Conservation (phyloP, 345 rosid genomes). For the Acer yangbiense region DNA sequence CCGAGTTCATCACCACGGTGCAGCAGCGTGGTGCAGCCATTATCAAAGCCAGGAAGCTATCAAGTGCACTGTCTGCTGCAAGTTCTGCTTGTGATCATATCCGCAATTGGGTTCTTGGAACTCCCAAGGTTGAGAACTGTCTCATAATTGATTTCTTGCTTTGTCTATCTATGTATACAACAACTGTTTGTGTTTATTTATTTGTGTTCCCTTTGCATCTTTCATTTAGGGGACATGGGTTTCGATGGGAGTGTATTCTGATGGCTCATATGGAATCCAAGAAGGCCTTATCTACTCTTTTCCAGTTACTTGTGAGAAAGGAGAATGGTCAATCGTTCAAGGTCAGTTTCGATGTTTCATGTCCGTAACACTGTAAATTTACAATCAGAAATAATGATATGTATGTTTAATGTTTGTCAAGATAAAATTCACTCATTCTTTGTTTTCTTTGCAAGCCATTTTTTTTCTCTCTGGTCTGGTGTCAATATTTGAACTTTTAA, state of each 20-base stretch:
- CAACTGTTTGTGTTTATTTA: background rate
- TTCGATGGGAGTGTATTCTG: slow-evolving; percentile 93
- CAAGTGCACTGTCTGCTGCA: slow-evolving; percentile 86
- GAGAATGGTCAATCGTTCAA: slow-evolving; percentile 74
- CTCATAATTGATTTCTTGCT: background rate
- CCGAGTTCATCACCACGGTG: slow-evolving; percentile 57
- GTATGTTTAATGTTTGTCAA: background rate
- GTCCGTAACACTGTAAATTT: background rate
- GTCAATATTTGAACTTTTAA: background rate
- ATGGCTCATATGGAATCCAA: slow-evolving; percentile 76
- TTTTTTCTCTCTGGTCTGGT: background rate
- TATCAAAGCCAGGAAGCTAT: slow-evolving; percentile 61
- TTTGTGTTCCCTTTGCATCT: background rate
- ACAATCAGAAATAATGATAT: background rate
- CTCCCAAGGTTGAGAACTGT: slow-evolving; percentile 48
- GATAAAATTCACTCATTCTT: background rate
- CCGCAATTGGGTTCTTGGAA: slow-evolving; percentile 82
- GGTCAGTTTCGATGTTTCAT: slow-evolving; percentile 30
- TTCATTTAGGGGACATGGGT: slow-evolving; percentile 67
- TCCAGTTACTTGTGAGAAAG: slow-evolving; percentile 75
- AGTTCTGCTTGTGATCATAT: slow-evolving; percentile 90
- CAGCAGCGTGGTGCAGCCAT: slow-evolving; percentile 77
- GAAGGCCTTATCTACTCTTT: slow-evolving; percentile 81
- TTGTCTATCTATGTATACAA: background rate
- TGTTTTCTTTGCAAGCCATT: background rate